Evolutionary conservation across 2,329 filamentous ascomycete species (phyloP).

Genomic region (Xylariaceae sp.): DNA sequence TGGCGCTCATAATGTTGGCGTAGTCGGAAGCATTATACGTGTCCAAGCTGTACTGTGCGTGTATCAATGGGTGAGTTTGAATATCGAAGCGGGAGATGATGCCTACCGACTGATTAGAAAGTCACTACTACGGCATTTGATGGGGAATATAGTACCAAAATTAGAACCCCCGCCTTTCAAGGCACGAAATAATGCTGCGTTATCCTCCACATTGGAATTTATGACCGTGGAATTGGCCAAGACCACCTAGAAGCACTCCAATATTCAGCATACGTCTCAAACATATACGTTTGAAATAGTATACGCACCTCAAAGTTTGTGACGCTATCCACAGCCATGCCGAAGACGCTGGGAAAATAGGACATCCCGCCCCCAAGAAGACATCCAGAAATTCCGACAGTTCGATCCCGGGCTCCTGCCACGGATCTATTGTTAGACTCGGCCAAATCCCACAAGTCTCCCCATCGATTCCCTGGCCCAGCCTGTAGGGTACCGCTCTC

Average conservation of each 20-base stretch:
- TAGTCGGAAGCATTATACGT: conserved; percentile 13
- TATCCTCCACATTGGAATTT: conserved; percentile 8
- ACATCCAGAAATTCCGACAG: not conserved
- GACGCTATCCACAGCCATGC: conserved; percentile 12
- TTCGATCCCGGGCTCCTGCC: not conserved
- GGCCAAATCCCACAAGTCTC: not conserved
- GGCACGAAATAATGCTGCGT: conserved; percentile 11
- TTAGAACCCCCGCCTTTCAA: conserved; percentile 18
- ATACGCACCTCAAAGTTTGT: conserved; percentile 13
- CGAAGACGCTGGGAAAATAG: conserved; percentile 14
- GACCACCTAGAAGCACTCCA: conserved; percentile 4
- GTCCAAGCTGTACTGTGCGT: conserved; percentile 12
- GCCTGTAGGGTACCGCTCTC: conserved; percentile 1
- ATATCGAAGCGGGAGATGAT: conserved; percentile 17
- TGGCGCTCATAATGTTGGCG: conserved; percentile 9
- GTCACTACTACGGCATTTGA: not conserved
- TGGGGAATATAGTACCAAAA: conserved; percentile 10
- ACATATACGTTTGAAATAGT: not conserved
- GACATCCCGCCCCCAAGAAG: conserved; percentile 10
- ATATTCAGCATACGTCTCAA: not conserved
- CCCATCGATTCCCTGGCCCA: conserved; percentile 11
- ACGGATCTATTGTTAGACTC: not conserved
- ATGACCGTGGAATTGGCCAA: conserved; percentile 12
- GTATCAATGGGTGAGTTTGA: conserved; percentile 10
- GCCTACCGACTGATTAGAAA: conserved; percentile 3